Conservation (phyloP, 495 filamentous ascomycete species). For the Elaphomyces granulatus region DNA sequence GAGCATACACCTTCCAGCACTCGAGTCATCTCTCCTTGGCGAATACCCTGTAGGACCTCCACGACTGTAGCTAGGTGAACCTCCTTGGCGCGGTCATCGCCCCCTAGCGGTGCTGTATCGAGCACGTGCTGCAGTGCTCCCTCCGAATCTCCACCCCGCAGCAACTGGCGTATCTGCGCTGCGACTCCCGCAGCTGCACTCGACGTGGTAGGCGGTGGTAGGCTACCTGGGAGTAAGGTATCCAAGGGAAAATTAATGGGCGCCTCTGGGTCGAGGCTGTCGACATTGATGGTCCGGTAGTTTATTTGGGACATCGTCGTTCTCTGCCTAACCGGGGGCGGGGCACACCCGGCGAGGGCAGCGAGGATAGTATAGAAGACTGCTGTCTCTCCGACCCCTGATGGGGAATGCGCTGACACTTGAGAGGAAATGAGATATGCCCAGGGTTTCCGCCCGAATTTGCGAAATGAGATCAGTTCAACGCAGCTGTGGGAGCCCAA, state of each 20-base stretch:
- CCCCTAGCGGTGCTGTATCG: slow-evolving; percentile 60
- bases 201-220: slow-evolving; percentile 45
- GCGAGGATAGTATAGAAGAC: too few species aligned
- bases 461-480: too few species aligned
- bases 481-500: too few species aligned
- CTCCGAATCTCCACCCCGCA: slow-evolving; percentile 71
- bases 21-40: slow-evolving; percentile 78
- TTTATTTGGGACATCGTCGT: slow-evolving; percentile 45
- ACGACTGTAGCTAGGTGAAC: slow-evolving; percentile 65
- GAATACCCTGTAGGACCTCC: slow-evolving; percentile 81
- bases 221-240: slow-evolving; percentile 57
- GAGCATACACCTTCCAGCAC: slow-evolving; percentile 63
- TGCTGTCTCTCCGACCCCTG: too few species aligned
- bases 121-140: slow-evolving; percentile 66
- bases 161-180: slow-evolving; percentile 67
- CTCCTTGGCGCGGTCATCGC: slow-evolving; percentile 67
- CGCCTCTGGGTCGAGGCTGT: slow-evolving; percentile 76
- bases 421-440: too few species aligned
- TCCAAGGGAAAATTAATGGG: slow-evolving; percentile 72
- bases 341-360: too few species aligned
- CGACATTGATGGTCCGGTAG: slow-evolving; percentile 92
- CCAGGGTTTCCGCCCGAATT: too few species aligned
- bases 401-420: too few species aligned
- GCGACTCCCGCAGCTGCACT: slow-evolving; percentile 58
- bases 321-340: too few species aligned